These are phyloP conservation scores for Microdochium nivale DNA, from an alignment of 2,329 filamentous ascomycete genomes.

Conservation along the genomic window DNA sequence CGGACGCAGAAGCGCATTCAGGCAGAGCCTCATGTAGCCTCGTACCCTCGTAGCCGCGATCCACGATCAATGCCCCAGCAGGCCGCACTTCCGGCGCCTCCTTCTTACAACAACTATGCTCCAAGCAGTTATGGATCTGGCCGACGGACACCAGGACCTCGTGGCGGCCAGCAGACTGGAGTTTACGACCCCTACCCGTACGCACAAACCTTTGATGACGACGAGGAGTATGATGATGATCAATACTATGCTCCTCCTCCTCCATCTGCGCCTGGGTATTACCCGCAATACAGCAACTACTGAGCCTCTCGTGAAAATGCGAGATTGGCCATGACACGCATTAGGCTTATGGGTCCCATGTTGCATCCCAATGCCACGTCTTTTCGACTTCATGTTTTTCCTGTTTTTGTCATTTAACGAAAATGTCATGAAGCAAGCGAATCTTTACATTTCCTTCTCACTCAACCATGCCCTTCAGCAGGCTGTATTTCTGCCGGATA, in stretches of 20 bases:
- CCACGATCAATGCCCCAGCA: not conserved
- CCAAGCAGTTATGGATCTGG: not conserved
- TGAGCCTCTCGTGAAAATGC: not conserved
- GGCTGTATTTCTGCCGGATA: not conserved
- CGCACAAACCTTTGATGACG: slow-evolving; percentile 2
- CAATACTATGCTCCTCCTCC: not conserved
- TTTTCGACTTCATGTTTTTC: not conserved
- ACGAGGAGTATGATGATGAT: slow-evolving; percentile 9
- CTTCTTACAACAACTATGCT: slow-evolving; percentile 4
- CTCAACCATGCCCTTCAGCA: not conserved
- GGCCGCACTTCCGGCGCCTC: slow-evolving; percentile 10
- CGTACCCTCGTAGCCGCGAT: not conserved
- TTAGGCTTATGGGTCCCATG: not conserved
- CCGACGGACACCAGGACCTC: not conserved
- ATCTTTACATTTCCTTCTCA: not conserved
- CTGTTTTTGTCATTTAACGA: not conserved
- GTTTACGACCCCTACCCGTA: not conserved
- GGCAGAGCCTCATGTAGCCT: not conserved
- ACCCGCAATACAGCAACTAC: not conserved
- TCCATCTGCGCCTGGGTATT: not conserved
- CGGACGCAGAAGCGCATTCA: not conserved
- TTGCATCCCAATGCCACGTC: not conserved
- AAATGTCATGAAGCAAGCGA: not conserved
- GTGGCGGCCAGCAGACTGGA: not conserved
- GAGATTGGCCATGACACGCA: not conserved